These are phyloP conservation scores for Fraxinus sp. DNA, from an alignment of 305 asterid genomes.

Conservation along the genomic window DNA sequence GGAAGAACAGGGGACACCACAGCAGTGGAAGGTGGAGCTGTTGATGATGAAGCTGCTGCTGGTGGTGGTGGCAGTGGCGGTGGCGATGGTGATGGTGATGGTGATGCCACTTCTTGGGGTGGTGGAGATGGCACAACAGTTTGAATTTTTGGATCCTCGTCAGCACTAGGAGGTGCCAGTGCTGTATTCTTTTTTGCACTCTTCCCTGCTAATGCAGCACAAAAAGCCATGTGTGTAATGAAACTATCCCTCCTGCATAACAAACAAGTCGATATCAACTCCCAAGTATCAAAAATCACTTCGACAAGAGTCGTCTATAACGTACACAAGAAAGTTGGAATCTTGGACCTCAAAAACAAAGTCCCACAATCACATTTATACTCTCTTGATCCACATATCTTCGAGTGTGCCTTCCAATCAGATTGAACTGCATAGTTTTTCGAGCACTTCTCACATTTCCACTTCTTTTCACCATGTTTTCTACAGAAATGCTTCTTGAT, in stretches of 20 bases:
- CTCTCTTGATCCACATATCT: slow-evolving; percentile 71
- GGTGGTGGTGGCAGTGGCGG: slow-evolving; percentile 20
- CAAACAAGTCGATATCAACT: slow-evolving; percentile 3
- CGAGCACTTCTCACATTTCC: slow-evolving; percentile 68
- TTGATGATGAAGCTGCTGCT: slow-evolving; percentile 18
- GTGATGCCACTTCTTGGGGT: slow-evolving; percentile 33
- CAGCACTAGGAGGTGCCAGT: slow-evolving; percentile 12
- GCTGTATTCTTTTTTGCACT: slow-evolving; percentile 24
- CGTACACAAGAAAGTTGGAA: slow-evolving; percentile 16
- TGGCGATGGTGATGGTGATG: slow-evolving; percentile 14
- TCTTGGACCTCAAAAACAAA: slow-evolving; percentile 52
- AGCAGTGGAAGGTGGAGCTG: slow-evolving; percentile 29
- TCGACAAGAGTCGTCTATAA: not conserved
- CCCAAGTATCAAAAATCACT: not conserved
- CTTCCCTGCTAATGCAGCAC: slow-evolving; percentile 44
- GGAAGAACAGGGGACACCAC: slow-evolving; percentile 36
- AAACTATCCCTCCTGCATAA: slow-evolving; percentile 43
- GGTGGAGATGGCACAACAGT: slow-evolving; percentile 23
- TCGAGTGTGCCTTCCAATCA: slow-evolving; percentile 74
- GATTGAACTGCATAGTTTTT: slow-evolving; percentile 71
- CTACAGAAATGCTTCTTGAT: slow-evolving; percentile 76
- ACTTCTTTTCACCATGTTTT: slow-evolving; percentile 73
- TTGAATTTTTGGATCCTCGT: slow-evolving; percentile 40
- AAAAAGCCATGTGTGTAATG: slow-evolving; percentile 43
- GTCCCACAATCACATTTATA: slow-evolving; percentile 72